phyloP scores from a whole-genome alignment of 2,329 filamentous ascomycete species.

The Orbilia ellipsospora region DNA sequence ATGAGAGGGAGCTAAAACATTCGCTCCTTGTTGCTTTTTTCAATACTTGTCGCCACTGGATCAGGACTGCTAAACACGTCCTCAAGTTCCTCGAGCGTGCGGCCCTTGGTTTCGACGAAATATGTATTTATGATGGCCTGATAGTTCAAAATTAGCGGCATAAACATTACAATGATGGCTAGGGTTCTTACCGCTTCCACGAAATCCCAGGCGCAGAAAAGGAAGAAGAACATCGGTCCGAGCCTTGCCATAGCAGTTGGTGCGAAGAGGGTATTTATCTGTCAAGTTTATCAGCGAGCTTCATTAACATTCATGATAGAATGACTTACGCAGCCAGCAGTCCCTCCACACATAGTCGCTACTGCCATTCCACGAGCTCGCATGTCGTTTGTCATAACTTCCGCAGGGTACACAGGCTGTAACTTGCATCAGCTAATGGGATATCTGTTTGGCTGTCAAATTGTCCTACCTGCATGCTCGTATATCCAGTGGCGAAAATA shows the following conservation, averaged over 20 bases:
- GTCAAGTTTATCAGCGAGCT: slow-evolving; percentile 44
- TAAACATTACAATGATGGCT: background rate
- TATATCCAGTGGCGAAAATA: slow-evolving; percentile 60
- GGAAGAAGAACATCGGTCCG: slow-evolving; percentile 65
- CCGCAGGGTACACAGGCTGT: slow-evolving; percentile 61
- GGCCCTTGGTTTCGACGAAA: slow-evolving; percentile 57
- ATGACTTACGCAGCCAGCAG: slow-evolving; percentile 61
- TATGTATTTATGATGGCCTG: slow-evolving; percentile 49
- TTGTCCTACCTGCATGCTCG: slow-evolving; percentile 60
- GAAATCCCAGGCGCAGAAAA: slow-evolving; percentile 66
- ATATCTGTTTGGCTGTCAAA: background rate
- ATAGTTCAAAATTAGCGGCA: slow-evolving; percentile 1
- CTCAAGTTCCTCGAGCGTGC: slow-evolving; percentile 58
- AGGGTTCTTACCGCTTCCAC: slow-evolving; percentile 62
- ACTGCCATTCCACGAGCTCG: slow-evolving; percentile 63
- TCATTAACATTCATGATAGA: slow-evolving; percentile 11
- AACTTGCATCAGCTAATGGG: background rate
- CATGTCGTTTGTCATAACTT: slow-evolving; percentile 63
- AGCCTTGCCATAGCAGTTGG: slow-evolving; percentile 60
- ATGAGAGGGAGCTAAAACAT: slow-evolving; percentile 22
- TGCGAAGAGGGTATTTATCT: slow-evolving; percentile 59
- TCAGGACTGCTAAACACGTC: slow-evolving; percentile 59
- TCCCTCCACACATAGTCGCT: slow-evolving; percentile 62
- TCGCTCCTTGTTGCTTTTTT: slow-evolving; percentile 40
- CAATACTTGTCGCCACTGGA: slow-evolving; percentile 53